phyloP scores from a whole-genome alignment of 257 asterid genomes.

The Jacaranda copaia region DNA sequence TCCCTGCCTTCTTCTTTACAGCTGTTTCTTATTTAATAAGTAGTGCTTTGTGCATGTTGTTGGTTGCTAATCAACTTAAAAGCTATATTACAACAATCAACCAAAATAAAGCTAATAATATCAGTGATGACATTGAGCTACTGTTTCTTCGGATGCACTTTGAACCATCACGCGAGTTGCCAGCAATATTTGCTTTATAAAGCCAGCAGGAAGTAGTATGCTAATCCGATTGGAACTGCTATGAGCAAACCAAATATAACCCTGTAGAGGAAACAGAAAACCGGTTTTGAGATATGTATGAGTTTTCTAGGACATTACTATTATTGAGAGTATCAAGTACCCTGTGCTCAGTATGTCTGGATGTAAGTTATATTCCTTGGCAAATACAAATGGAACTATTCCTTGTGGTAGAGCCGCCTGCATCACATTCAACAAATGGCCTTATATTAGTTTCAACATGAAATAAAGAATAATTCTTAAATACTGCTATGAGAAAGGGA shows the following conservation, averaged over 20 bases:
- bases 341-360: conserved; percentile 90
- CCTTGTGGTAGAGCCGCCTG: conserved; percentile 99
- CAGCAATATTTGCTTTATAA: conserved; percentile 46
- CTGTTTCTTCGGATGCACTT: conserved; percentile 8
- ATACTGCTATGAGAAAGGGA: conserved; percentile 1
- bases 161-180: conserved; percentile 27
- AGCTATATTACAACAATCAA: conserved; percentile 23
- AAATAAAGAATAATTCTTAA: conserved; percentile 13
- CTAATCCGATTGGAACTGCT: conserved; percentile 75
- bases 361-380: conserved; percentile 82
- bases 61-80: conserved; percentile 30
- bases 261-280: conserved; percentile 49
- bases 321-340: conserved; percentile 48
- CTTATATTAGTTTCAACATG: conserved; percentile 12
- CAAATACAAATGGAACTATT: conserved; percentile 92
- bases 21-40: conserved; percentile 7
- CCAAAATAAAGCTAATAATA: conserved; percentile 23
- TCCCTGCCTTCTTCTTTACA: conserved; percentile 14
- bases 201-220: conserved; percentile 76
- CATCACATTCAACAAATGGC: conserved; percentile 31
- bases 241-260: conserved; percentile 78
- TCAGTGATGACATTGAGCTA: conserved; percentile 21
- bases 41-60: conserved; percentile 5
- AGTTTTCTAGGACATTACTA: neutral
- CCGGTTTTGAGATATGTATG: conserved; percentile 29